These are phyloP conservation scores for Carex arenaria DNA, from an alignment of 202 grass and related monocot genomes.

Conservation along the genomic window DNA sequence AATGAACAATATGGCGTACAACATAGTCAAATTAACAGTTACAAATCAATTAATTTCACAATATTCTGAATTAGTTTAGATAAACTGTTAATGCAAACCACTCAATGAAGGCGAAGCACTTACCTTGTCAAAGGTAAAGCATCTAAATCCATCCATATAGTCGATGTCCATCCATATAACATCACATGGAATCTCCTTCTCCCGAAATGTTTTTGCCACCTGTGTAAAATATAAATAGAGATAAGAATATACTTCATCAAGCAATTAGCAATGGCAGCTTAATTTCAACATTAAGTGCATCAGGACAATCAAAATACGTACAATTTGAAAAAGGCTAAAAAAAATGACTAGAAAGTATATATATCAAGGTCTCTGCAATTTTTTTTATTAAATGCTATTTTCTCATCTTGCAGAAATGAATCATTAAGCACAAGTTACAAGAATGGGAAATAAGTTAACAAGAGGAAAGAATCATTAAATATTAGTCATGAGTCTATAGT, in stretches of 20 bases:
- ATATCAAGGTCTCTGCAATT: not conserved
- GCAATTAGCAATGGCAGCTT: too few relatives aligned
- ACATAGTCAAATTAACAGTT: not conserved
- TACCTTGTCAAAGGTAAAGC: conserved; percentile 90
- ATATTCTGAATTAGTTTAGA: not conserved
- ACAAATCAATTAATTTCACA: conserved; percentile 1
- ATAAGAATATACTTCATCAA: too few relatives aligned
- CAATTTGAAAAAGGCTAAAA: not conserved
- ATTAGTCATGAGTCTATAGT: conserved; percentile 7
- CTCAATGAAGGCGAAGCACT: conserved; percentile 16
- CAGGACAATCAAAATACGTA: not conserved
- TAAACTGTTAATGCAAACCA: not conserved
- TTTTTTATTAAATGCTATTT: not conserved
- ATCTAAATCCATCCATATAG: conserved; percentile 96
- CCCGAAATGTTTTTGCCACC: conserved; percentile 79
- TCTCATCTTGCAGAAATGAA: not conserved
- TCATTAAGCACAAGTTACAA: not conserved
- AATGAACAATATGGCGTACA: too few relatives aligned
- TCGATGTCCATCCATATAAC: conserved; percentile 99
- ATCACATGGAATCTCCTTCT: conserved; percentile 94
- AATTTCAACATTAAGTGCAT: too few relatives aligned
- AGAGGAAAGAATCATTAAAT: not conserved
- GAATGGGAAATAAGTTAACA: not conserved
- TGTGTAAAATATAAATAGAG: conserved; percentile 15
- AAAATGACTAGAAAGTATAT: not conserved